phyloP scores from a whole-genome alignment of 768 basidiomycete species.

The Boletus rex-veris region DNA sequence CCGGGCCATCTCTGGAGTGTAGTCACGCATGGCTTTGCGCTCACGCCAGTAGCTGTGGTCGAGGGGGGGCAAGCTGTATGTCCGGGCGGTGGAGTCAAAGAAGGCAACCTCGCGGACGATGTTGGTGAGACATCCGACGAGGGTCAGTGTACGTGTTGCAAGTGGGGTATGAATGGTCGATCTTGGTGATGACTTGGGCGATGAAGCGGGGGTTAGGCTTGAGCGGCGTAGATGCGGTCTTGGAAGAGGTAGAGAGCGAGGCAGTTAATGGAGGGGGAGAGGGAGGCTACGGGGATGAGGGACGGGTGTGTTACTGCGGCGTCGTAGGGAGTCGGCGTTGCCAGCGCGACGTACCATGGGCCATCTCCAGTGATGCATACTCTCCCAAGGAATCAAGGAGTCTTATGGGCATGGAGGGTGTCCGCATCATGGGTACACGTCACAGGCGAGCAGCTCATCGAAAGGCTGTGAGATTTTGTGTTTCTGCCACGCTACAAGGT shows the following conservation, averaged over 20 bases:
- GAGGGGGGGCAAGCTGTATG: conserved; percentile 40
- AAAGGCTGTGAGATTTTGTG: no score
- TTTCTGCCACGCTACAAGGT: no score
- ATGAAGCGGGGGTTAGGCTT: conserved; percentile 72
- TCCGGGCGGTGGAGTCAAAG: conserved; percentile 51
- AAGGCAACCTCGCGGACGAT: conserved; percentile 57
- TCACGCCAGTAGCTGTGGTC: conserved; percentile 40
- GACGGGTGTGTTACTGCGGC: conserved; percentile 56
- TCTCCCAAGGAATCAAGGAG: no score
- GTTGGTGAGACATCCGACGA: conserved; percentile 54
- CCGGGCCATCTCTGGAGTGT: conserved; percentile 68
- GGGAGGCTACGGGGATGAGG: conserved; percentile 30
- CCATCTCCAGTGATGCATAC: no score
- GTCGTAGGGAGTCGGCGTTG: conserved; percentile 27
- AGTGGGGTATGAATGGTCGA: conserved; percentile 31
- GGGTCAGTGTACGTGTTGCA: conserved; percentile 34
- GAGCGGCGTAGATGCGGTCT: conserved; percentile 70
- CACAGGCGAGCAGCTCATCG: no score
- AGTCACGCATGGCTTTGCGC: conserved; percentile 58
- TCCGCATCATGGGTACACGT: no score
- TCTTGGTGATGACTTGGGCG: conserved; percentile 56
- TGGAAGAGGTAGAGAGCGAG: conserved; percentile 67
- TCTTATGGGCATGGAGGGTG: no score
- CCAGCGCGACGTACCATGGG: conserved; percentile 13
- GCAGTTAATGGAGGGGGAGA: conserved; percentile 28